These are phyloP conservation scores for Penicillium sp. DNA, from an alignment of 2,329 filamentous ascomycete genomes.

Conservation along the genomic window DNA sequence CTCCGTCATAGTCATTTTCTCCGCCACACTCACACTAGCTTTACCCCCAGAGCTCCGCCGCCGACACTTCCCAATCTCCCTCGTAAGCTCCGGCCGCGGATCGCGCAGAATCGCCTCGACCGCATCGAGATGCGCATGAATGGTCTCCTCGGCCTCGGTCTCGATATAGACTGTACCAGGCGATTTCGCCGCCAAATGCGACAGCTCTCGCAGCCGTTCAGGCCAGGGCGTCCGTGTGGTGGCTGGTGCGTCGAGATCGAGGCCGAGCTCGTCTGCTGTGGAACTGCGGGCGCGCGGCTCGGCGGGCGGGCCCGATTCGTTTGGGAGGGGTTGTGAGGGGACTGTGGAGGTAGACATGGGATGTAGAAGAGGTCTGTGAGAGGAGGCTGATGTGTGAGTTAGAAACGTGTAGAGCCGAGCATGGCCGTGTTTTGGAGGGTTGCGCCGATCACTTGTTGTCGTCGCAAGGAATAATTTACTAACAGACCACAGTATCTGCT, in stretches of 20 bases:
- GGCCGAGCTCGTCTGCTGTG: constrained; percentile 16
- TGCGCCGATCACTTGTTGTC: not conserved
- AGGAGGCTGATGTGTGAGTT: not conserved
- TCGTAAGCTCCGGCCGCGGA: constrained; percentile 29
- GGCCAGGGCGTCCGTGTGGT: constrained; percentile 20
- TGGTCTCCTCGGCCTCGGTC: constrained; percentile 21
- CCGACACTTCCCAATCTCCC: constrained; percentile 26
- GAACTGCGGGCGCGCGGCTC: constrained; percentile 34
- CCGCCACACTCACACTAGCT: not conserved
- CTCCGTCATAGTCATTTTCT: not conserved
- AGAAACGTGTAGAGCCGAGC: not conserved
- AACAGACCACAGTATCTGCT: not conserved
- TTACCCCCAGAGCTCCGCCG: not conserved
- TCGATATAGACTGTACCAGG: constrained; percentile 6
- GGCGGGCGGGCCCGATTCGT: constrained; percentile 33
- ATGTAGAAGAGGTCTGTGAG: not conserved
- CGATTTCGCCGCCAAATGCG: constrained; percentile 35
- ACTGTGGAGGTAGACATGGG: not conserved
- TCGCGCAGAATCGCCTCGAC: constrained; percentile 43
- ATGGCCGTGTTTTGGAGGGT: not conserved
- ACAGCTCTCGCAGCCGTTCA: constrained; percentile 41
- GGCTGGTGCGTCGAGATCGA: constrained; percentile 1
- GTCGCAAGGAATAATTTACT: not conserved
- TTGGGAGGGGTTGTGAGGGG: not conserved
- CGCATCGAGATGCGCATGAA: constrained; percentile 47